phyloP scores from a whole-genome alignment of 495 filamentous ascomycete genomes.

The Lasiosphaeria ovina region DNA sequence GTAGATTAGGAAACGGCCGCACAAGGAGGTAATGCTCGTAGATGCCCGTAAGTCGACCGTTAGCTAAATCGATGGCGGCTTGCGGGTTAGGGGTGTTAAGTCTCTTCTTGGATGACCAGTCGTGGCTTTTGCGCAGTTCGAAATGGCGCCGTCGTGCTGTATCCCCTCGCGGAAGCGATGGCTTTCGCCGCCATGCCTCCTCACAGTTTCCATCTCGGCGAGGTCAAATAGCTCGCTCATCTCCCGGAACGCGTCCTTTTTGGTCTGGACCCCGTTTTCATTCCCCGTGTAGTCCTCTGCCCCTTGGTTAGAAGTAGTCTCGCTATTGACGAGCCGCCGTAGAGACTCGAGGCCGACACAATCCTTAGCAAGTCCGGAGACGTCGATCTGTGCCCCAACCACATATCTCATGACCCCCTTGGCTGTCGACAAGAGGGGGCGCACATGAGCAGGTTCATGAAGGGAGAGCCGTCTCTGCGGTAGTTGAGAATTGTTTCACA shows the following conservation, averaged over 20 bases:
- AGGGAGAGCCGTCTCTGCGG: constrained; percentile 61
- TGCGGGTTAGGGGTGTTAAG: constrained; percentile 4
- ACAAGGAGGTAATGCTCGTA: constrained; percentile 62
- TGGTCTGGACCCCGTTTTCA: constrained; percentile 9
- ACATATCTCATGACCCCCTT: constrained; percentile 58
- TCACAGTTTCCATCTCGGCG: constrained; percentile 56
- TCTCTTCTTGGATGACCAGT: constrained; percentile 37
- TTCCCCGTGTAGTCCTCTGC: constrained; percentile 19
- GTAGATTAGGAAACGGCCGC: constrained; percentile 58
- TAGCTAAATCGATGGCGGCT: constrained; percentile 12
- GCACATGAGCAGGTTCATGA: constrained; percentile 67
- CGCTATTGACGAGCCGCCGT: constrained; percentile 34
- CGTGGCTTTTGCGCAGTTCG: constrained; percentile 37
- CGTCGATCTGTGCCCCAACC: constrained; percentile 63
- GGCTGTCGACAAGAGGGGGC: constrained; percentile 62
- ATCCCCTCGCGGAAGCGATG: constrained; percentile 51
- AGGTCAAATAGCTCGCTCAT: constrained; percentile 63
- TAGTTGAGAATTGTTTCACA: constrained; percentile 70
- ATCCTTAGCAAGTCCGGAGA: constrained; percentile 57
- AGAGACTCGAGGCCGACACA: constrained; percentile 57
- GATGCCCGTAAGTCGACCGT: constrained; percentile 39
- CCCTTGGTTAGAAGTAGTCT: constrained; percentile 11
- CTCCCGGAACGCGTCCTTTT: constrained; percentile 45
- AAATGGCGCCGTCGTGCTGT: constrained; percentile 20
- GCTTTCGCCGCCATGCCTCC: constrained; percentile 55